These are phyloP conservation scores for Kodamaea ohmeri DNA, from an alignment of 1,139 yeast genomes.

Conservation along the genomic window DNA sequence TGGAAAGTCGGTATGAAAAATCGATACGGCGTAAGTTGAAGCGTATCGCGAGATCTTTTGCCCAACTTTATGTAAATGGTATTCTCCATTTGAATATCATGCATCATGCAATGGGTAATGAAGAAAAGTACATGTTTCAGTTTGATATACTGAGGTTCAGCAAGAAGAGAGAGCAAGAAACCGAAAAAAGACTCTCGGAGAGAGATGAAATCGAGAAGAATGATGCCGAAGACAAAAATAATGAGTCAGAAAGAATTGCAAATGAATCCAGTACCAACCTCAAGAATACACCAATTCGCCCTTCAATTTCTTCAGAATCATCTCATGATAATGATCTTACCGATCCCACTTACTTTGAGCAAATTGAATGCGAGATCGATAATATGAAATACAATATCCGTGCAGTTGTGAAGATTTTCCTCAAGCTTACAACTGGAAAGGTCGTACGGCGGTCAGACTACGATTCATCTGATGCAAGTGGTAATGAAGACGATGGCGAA, in stretches of 20 bases:
- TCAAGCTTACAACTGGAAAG: constrained; percentile 34
- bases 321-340: not conserved
- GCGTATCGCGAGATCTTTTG: constrained; percentile 49
- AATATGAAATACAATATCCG: constrained; percentile 33
- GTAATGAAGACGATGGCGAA: constrained; percentile 29
- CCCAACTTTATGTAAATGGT: constrained; percentile 62
- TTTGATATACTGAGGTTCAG: constrained; percentile 29
- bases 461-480: constrained; percentile 40
- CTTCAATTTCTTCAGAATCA: not conserved
- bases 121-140: constrained; percentile 32
- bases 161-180: constrained; percentile 12
- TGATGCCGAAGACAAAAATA: no score
- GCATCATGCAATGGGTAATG: constrained; percentile 27
- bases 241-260: no score
- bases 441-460: constrained; percentile 35
- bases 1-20: constrained; percentile 41
- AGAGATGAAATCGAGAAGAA: no score
- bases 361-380: constrained; percentile 37
- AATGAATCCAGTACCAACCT: no score
- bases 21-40: constrained; percentile 48
- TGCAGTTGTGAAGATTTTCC: constrained; percentile 27
- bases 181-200: not conserved
- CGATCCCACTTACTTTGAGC: constrained; percentile 14
- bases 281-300: no score
- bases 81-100: constrained; percentile 48